Evolutionary conservation across 805 yeast genomes (phyloP).

Genomic region (Saturnispora diversa): DNA sequence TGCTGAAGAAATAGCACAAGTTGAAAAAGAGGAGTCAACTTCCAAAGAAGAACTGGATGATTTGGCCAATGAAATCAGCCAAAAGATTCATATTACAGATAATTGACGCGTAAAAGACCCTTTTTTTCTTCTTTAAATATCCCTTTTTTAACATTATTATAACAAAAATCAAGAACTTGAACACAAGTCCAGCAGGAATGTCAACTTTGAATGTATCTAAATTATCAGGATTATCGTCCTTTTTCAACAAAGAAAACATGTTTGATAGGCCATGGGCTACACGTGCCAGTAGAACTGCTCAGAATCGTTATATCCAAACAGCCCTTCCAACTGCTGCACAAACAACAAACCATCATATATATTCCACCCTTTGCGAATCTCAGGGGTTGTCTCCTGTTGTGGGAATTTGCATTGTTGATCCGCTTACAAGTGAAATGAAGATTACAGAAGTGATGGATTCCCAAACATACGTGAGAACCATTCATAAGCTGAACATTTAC

Average conservation of each 20-base stretch:
- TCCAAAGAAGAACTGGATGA: constrained; percentile 9
- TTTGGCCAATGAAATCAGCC: constrained; percentile 10
- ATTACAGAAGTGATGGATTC: constrained; percentile 36
- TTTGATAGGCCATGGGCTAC: not conserved
- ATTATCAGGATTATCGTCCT: not conserved
- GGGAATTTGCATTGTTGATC: constrained; percentile 35
- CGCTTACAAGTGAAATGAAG: constrained; percentile 32
- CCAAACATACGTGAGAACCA: constrained; percentile 37
- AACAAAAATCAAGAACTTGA: not conserved
- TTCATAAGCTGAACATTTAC: constrained; percentile 33
- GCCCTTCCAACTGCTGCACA: constrained; percentile 1
- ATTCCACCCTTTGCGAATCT: constrained; percentile 19
- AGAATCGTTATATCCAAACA: too few relatives aligned
- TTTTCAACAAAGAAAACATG: not conserved
- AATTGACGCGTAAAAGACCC: not conserved
- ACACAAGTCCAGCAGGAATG: not conserved
- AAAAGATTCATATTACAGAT: constrained; percentile 7
- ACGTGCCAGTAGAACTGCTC: not conserved
- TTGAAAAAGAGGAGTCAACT: not conserved
- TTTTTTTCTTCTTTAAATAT: not conserved
- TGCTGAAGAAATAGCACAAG: constrained; percentile 10
- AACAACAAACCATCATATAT: constrained; percentile 4
- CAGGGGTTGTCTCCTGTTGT: constrained; percentile 22
- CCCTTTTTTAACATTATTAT: too few relatives aligned
- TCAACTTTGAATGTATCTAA: not conserved